Evolutionary conservation across 768 basidiomycete species (phyloP), one percentile per base, ranked within the genome.

Genomic region (Peribolospora baueri): DNA sequence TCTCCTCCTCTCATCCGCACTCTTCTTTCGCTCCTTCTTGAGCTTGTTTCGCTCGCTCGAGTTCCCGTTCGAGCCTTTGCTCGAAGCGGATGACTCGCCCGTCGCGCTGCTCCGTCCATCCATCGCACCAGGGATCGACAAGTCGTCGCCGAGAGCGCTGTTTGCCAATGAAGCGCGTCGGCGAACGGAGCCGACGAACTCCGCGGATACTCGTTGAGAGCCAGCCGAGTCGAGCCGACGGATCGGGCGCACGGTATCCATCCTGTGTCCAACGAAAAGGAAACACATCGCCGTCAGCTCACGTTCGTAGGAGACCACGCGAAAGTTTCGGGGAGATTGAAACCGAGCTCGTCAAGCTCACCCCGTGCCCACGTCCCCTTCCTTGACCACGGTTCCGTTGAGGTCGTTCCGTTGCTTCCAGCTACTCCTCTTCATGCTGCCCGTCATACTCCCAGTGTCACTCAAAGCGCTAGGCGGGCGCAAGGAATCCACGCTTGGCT

Each of bases 181-280:
- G 25, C 41, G 51, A 10, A 5, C 6, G 4, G 10, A 61, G 7
- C 85, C 86, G 39, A 87, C 78, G 63, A 76, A 88, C 61, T 84
- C 87, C 7, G 77, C 74, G 0, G 85, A 86, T 14, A 83, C 66
- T 58, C 79, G 72, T 10, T 86, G 68, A 4, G 85, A 87, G 3
- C 80, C 78, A 8, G 74, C 72, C 4, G 80, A 74, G 65, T 93
- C 87, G 40, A 91, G 79, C 63, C 84, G 85, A 74, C 90, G 91
- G 58, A 91, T 79, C 0, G 90, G 88, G 53, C 87, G 75, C 62
- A 97, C 85, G 1, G 90, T 97, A 62, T 84, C 84, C 48, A 83
- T 73, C 5, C 66, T 68, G 51, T 9, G 13, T 48, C 38, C 3
- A 5, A 6, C 11, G 55, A 11, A 6, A 8, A 40, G 42, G 47